phyloP scores from a whole-genome alignment of 2,329 filamentous ascomycete species.

The Phaeomoniella chlamydospora region DNA sequence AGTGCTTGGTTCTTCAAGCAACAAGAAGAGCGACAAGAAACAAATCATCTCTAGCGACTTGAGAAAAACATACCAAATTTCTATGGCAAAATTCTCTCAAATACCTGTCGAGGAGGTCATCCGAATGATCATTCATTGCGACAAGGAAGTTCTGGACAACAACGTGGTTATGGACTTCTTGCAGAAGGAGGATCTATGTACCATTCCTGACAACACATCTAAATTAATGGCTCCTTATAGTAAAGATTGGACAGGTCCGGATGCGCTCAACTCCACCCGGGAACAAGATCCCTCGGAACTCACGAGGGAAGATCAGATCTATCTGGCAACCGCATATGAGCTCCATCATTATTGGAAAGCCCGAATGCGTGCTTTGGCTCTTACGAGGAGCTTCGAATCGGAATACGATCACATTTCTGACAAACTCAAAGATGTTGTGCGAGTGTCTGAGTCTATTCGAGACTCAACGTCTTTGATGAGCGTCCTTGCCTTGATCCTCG shows the following conservation, averaged over 20 bases:
- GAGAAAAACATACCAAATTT: slow-evolving; percentile 82
- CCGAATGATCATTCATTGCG: slow-evolving; percentile 91
- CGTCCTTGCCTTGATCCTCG: slow-evolving; percentile 84
- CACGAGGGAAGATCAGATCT: slow-evolving; percentile 90
- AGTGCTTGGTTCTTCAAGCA: slow-evolving; percentile 53
- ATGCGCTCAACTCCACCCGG: slow-evolving; percentile 60
- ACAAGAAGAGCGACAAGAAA: slow-evolving; percentile 88
- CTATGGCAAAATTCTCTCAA: slow-evolving; percentile 84
- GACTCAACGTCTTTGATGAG: slow-evolving; percentile 93
- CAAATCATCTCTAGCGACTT: slow-evolving; percentile 87
- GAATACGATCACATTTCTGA: slow-evolving; percentile 86
- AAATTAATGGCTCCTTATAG: slow-evolving; percentile 93
- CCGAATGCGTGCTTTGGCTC: slow-evolving; percentile 75
- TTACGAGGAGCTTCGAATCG: slow-evolving; percentile 69
- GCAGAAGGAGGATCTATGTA: slow-evolving; percentile 83
- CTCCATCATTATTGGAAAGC: slow-evolving; percentile 98
- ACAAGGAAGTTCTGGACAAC: slow-evolving; percentile 77
- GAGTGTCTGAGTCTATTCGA: slow-evolving; percentile 74
- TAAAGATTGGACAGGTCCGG: slow-evolving; percentile 87
- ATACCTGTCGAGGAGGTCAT: slow-evolving; percentile 71
- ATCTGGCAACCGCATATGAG: slow-evolving; percentile 83
- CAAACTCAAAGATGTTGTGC: slow-evolving; percentile 75
- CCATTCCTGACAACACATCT: slow-evolving; percentile 74
- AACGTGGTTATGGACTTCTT: slow-evolving; percentile 91
- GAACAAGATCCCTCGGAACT: slow-evolving; percentile 81